Evolutionary conservation across 768 basidiomycete species (phyloP).

Genomic region (Naematelia encephala): DNA sequence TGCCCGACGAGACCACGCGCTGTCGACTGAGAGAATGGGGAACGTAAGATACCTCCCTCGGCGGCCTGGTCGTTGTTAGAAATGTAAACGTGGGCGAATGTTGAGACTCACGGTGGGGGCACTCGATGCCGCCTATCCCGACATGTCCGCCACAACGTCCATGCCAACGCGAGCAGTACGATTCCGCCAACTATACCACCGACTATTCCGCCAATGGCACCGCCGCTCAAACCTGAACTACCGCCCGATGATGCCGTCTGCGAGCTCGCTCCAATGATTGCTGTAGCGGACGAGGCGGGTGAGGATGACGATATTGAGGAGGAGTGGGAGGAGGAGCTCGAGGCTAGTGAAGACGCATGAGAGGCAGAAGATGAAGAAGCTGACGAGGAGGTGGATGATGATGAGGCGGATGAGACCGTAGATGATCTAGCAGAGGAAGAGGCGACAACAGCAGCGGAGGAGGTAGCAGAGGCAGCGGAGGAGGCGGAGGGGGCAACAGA

Average conservation of each 20-base stretch:
- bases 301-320: conserved; percentile 54
- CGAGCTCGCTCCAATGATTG: conserved; percentile 51
- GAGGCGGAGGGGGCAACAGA: conserved; percentile 11
- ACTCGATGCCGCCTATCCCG: conserved; percentile 27
- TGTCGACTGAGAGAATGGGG: background rate
- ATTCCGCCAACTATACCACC: conserved; percentile 38
- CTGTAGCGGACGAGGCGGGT: conserved; percentile 53
- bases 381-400: conserved; percentile 56
- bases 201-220: conserved; percentile 46
- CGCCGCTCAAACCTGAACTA: conserved; percentile 20
- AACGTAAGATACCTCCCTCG: conserved; percentile 29
- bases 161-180: conserved; percentile 23
- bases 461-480: conserved; percentile 5
- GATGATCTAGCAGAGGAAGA: background rate
- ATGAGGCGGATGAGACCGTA: conserved; percentile 1
- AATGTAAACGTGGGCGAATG: background rate
- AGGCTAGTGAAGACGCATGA: conserved; percentile 20
- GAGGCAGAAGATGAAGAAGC: conserved; percentile 42
- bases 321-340: conserved; percentile 18
- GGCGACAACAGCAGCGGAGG: background rate
- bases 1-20: conserved; percentile 16
- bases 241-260: background rate
- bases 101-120: conserved; percentile 38
- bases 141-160: conserved; percentile 21
- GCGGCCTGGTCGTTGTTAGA: conserved; percentile 22